Conservation (phyloP, 306 rosid genomes). For the Begonia fuchsioides region DNA sequence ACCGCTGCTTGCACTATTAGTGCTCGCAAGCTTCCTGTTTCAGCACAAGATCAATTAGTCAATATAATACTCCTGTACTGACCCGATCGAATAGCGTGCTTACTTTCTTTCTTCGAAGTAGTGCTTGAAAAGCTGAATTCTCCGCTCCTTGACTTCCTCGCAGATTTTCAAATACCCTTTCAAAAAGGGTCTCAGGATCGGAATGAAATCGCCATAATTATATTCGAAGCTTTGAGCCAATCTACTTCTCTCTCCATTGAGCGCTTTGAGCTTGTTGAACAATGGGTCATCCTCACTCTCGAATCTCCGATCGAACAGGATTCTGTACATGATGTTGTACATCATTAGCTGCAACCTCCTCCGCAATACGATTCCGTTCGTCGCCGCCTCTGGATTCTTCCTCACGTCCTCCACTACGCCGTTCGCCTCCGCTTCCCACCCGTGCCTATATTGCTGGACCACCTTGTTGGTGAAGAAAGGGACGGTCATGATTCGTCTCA, state of each 20-base stretch:
- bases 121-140: slow-evolving; percentile 69
- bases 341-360: slow-evolving; percentile 63
- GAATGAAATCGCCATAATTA: slow-evolving; percentile 81
- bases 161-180: slow-evolving; percentile 69
- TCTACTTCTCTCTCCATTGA: slow-evolving; percentile 74
- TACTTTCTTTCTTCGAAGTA: slow-evolving; percentile 77
- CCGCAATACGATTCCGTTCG: slow-evolving; percentile 40
- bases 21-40: slow-evolving; percentile 50
- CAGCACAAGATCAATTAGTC: background rate
- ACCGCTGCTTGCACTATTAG: slow-evolving; percentile 18
- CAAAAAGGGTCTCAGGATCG: slow-evolving; percentile 72
- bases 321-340: slow-evolving; percentile 86
- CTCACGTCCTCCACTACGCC: slow-evolving; percentile 60
- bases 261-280: slow-evolving; percentile 35
- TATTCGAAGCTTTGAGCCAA: slow-evolving; percentile 88
- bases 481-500: slow-evolving; percentile 86
- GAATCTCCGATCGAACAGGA: slow-evolving; percentile 71
- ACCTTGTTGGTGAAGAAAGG: slow-evolving; percentile 90
- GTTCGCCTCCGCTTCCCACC: slow-evolving; percentile 67
- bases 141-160: slow-evolving; percentile 60
- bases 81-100: slow-evolving; percentile 11
- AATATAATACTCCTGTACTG: background rate
- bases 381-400: slow-evolving; percentile 30
- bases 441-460: slow-evolving; percentile 66
- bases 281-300: slow-evolving; percentile 62